phyloP scores from a whole-genome alignment of 192 early-diverging fungal species.

The Coemansia sp. region DNA sequence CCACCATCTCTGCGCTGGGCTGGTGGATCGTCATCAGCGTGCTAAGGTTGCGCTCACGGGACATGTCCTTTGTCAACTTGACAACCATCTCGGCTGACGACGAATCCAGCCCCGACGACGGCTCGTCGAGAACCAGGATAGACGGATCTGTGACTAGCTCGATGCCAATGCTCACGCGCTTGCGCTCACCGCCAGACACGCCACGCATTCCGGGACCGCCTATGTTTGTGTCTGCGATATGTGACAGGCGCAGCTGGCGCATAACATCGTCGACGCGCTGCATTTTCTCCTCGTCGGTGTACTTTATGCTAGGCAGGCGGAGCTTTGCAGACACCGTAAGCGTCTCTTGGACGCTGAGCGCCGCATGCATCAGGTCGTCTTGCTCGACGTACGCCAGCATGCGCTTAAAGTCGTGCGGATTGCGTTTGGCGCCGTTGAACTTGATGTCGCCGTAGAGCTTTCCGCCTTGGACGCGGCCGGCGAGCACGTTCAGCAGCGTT shows the following conservation, averaged over 20 bases:
- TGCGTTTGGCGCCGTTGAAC: constrained; percentile 51
- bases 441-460: constrained; percentile 56
- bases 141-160: constrained; percentile 57
- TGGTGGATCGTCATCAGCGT: constrained; percentile 87
- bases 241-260: constrained; percentile 59
- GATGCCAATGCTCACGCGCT: constrained; percentile 44
- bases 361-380: constrained; percentile 53
- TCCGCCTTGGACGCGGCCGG: constrained; percentile 62
- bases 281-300: constrained; percentile 52
- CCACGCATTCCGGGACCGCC: constrained; percentile 44
- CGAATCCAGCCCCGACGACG: constrained; percentile 64
- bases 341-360: constrained; percentile 73
- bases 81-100: constrained; percentile 60
- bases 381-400: constrained; percentile 54
- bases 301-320: constrained; percentile 56
- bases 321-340: constrained; percentile 67
- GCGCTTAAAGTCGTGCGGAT: constrained; percentile 45
- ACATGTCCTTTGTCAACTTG: constrained; percentile 57
- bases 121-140: constrained; percentile 56
- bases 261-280: constrained; percentile 63
- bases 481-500: constrained; percentile 72
- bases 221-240: constrained; percentile 56
- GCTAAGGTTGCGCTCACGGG: constrained; percentile 58
- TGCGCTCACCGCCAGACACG: constrained; percentile 55
- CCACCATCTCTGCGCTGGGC: constrained; percentile 73